Evolutionary conservation across 495 filamentous ascomycete species (phyloP), one percentile per base, ranked within the genome.

Genomic region (Trichocladium uniseriatum): DNA sequence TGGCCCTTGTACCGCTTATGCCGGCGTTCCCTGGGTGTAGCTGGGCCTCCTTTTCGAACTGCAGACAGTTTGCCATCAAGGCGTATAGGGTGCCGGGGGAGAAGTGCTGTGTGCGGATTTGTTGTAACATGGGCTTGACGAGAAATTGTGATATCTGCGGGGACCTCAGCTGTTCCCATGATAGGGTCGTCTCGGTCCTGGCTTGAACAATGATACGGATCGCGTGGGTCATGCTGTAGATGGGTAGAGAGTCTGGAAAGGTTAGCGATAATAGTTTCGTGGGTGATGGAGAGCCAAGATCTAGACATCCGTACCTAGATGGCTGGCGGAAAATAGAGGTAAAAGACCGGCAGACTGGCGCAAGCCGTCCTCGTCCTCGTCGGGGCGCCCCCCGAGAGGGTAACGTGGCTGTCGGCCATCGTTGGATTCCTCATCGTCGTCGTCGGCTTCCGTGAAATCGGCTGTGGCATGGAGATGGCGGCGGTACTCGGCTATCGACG

Each of bases 61-160:
- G 91, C 28, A 95, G 71, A 55, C 87, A 90, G 60, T 97, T 97
- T 19, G 88, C 87, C 77, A 95, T 82, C 52, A 97, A 66, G 3
- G 87, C 86, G 67, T 94, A 97, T 29, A 95, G 62, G 2, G 87
- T 92, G 10, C 84, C 91, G 35, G 84, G 80, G 13, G 84, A 87
- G 55, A 94, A 88, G 64, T 94, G 86, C 16, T 83, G 79, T 19
- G 74, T 74, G 45, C 80, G 78, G 32, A 94, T 86, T 56, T 89
- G 83, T 53, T 89, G 86, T 64, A 89, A 87, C 70, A 80, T 78
- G 2, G 91, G 91, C 70, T 95, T 97, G 57, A 95, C 76, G 19
- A 97, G 74, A 62, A 97, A 97, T 64, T 94, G 89, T 14, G 88
- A 95, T 29, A 97, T 84, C 62, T 97, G 91, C 6, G 90, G 91